These are phyloP conservation scores for Trametes gibbosa DNA, from an alignment of 768 basidiomycete genomes.

Conservation along the genomic window DNA sequence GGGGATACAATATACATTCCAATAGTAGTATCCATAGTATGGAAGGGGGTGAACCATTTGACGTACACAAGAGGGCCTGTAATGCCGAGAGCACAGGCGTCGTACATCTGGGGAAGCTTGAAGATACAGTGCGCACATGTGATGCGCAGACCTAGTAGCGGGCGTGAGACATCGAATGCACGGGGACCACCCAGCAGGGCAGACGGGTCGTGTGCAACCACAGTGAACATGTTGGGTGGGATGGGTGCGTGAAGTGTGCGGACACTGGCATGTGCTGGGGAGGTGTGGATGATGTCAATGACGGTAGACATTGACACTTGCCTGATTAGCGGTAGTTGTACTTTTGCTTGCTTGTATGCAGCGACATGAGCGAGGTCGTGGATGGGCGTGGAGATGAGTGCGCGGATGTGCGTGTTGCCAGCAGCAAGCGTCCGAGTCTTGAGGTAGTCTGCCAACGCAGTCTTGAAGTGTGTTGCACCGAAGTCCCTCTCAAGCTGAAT, in stretches of 20 bases:
- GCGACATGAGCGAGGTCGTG: neutral
- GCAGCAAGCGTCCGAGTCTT: neutral
- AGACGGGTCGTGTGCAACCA: neutral
- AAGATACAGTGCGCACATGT: constrained; percentile 1
- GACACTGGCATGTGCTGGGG: neutral
- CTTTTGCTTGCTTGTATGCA: constrained; percentile 5
- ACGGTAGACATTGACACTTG: neutral
- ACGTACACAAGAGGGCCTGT: neutral
- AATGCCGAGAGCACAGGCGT: neutral
- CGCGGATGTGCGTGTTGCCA: neutral
- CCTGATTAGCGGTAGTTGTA: neutral
- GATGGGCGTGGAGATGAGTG: neutral
- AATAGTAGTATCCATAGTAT: neutral
- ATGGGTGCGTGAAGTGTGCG: neutral
- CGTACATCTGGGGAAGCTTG: neutral
- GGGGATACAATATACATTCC: neutral
- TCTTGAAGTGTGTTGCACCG: neutral
- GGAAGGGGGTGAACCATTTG: constrained; percentile 7
- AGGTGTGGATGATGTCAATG: neutral
- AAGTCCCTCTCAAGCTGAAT: neutral
- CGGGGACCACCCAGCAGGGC: neutral
- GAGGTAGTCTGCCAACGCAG: neutral
- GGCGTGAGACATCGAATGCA: too few species aligned
- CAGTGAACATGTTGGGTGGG: neutral
- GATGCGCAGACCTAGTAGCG: neutral